Evolutionary conservation across 352 stramenopile genomes (phyloP), one percentile per base, ranked within the genome.

Genomic region (Halophytophthora polymorphica): DNA sequence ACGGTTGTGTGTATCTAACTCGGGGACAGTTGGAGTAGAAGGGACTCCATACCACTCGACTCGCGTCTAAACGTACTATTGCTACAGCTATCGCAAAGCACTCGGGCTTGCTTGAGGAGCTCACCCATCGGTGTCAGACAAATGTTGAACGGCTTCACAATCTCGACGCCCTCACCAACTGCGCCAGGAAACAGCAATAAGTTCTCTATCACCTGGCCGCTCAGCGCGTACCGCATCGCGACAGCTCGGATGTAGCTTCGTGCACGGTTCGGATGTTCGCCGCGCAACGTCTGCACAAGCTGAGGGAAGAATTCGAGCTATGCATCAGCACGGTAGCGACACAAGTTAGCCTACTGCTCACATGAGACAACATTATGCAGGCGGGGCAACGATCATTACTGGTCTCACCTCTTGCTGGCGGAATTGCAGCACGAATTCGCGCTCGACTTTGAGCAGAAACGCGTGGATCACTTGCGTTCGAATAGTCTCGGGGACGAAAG

Each of bases 221-320:
- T 69, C 13, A 88, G 23, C 10, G 64, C 69, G 29, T 69, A 61
- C 25, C 61, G 59, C n/a, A 51, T 52, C 8, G 73, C 77, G 3
- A 85, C 53, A 2, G 68, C 69, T 51, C 68, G 68, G 50, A 86
- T 71, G 56, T 84, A 88, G 12, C 61, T 84, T 56, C 73, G 64
- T 2, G 77, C 54, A 53, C 64, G 69, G 36, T 85, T 77, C 4
- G 76, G 77, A 22, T 83, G 65, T 39, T 88, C 73, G 8, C 71
- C 71, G 12, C 77, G 69, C 3, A 88, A 37, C 3, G 73, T 81
- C 45, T 88, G 71, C 0, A 88, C 62, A 3, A 88, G 49, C 33
- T 88, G 77, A 29, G 73, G 77, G 23, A 83, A 81, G n/a, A 85
- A 65, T 13, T 87, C 76, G 25, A 61, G n/a, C 54, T 62, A 34